Conservation (phyloP, 2,329 filamentous ascomycete species). For the Phoma sp. region DNA sequence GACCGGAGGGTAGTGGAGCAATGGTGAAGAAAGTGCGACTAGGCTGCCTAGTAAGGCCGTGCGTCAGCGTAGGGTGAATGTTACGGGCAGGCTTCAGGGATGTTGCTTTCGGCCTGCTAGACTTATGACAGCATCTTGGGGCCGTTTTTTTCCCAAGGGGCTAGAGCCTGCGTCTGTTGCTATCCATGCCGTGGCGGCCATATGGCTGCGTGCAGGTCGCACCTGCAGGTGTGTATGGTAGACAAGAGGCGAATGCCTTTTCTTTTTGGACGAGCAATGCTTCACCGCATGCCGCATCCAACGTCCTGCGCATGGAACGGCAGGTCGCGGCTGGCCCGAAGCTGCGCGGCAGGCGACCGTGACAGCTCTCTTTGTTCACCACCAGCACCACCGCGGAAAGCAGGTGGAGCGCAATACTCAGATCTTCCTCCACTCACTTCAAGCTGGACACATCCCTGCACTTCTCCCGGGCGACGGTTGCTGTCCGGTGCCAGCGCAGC, state of each 20-base stretch:
- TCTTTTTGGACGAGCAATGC: constrained; percentile 12
- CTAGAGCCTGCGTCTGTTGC: constrained; percentile 21
- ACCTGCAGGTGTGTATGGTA: constrained; percentile 4
- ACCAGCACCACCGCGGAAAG: constrained; percentile 1
- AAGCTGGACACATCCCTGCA: constrained; percentile 14
- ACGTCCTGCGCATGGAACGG: constrained; percentile 24
- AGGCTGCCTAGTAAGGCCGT: constrained; percentile 39
- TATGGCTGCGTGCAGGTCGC: constrained; percentile 29
- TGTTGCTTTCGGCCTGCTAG: constrained; percentile 26
- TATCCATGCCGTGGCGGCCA: constrained; percentile 10
- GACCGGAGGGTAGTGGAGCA: constrained; percentile 41
- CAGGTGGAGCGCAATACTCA: constrained; percentile 13
- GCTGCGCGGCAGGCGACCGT: too few species aligned
- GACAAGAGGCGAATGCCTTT: background rate
- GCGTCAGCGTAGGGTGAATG: constrained; percentile 41
- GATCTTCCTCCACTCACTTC: constrained; percentile 11
- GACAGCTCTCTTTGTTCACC: constrained; percentile 2
- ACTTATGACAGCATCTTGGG: constrained; percentile 38
- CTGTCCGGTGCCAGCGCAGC: constrained; percentile 5
- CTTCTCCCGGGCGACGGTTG: constrained; percentile 14
- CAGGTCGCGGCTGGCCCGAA: constrained; percentile 10
- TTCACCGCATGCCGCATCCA: constrained; percentile 22
- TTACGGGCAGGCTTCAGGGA: constrained; percentile 35
- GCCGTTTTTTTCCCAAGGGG: constrained; percentile 31
- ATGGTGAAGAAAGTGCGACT: constrained; percentile 38